Conservation (phyloP, 164 flowering plant species). For the Saururus chinensis region DNA sequence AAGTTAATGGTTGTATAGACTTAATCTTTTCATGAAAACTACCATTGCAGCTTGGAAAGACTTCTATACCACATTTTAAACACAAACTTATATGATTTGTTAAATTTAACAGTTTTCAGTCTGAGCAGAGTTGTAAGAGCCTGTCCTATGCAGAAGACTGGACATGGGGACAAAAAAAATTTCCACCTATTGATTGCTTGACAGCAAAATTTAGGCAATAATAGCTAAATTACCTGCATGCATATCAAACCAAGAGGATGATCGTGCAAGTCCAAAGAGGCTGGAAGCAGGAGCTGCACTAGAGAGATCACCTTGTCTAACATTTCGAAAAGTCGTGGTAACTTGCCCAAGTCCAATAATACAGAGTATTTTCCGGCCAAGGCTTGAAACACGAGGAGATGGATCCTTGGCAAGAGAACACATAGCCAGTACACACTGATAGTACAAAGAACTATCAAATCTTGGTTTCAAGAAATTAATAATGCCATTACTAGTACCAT, state of each 20-base stretch:
- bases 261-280: slow-evolving; percentile 75
- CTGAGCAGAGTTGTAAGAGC: no score
- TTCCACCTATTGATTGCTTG: no score
- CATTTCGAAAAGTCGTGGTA: slow-evolving; percentile 38
- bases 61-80: no score
- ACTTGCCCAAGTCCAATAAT: slow-evolving; percentile 92
- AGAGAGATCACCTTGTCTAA: slow-evolving; percentile 38
- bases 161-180: no score
- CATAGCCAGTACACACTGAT: slow-evolving; percentile 73
- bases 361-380: slow-evolving; percentile 71
- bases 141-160: no score
- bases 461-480: slow-evolving; percentile 41
- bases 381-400: slow-evolving; percentile 73
- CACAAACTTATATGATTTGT: no score
- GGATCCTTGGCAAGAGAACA: slow-evolving; percentile 87
- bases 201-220: no score
- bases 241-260: slow-evolving; percentile 94
- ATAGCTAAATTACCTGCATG: slow-evolving; percentile 45
- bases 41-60: no score
- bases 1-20: no score
- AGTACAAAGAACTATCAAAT: slow-evolving; percentile 62
- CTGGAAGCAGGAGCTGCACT: slow-evolving; percentile 28
- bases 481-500: slow-evolving; percentile 54
- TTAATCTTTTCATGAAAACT: no score
- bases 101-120: no score